phyloP scores from a whole-genome alignment of 2,329 filamentous ascomycete genomes.

The Claviceps quebecensis region DNA sequence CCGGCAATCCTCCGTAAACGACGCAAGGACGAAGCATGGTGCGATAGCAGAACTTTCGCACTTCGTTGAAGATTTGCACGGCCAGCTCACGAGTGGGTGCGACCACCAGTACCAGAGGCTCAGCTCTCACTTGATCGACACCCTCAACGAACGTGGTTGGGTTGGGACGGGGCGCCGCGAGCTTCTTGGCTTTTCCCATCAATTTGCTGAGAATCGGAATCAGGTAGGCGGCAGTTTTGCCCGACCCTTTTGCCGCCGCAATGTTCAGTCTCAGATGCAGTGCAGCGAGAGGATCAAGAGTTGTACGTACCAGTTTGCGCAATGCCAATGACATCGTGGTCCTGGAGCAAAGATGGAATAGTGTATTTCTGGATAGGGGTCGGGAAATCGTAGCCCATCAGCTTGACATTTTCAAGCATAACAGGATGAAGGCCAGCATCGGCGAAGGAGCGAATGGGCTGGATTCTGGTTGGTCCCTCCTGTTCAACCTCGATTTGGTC shows the following conservation, averaged over 20 bases:
- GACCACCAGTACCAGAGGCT: constrained; percentile 78
- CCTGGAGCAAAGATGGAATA: constrained; percentile 63
- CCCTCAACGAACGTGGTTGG: constrained; percentile 38
- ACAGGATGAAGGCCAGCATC: constrained; percentile 74
- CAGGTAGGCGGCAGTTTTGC: constrained; percentile 88
- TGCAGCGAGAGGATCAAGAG: background rate
- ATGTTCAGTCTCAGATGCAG: background rate
- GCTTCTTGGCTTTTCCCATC: constrained; percentile 89
- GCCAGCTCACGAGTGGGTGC: constrained; percentile 81
- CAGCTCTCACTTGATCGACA: constrained; percentile 46
- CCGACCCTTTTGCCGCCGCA: constrained; percentile 56
- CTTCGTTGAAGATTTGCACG: constrained; percentile 89
- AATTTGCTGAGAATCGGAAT: constrained; percentile 79
- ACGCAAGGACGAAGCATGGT: constrained; percentile 89
- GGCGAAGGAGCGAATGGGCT: constrained; percentile 45
- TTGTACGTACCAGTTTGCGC: constrained; percentile 71
- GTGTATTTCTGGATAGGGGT: constrained; percentile 83
- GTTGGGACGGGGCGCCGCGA: constrained; percentile 65
- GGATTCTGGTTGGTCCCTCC: constrained; percentile 39
- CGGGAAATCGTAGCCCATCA: constrained; percentile 56
- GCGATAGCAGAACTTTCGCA: constrained; percentile 83
- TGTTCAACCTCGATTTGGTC: constrained; percentile 39
- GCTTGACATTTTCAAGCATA: constrained; percentile 62
- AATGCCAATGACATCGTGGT: constrained; percentile 73
- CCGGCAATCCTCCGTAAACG: constrained; percentile 69